Base-by-base conservation (phyloP, 768 basidiomycete species). In the Piloderma croceum region DNA sequence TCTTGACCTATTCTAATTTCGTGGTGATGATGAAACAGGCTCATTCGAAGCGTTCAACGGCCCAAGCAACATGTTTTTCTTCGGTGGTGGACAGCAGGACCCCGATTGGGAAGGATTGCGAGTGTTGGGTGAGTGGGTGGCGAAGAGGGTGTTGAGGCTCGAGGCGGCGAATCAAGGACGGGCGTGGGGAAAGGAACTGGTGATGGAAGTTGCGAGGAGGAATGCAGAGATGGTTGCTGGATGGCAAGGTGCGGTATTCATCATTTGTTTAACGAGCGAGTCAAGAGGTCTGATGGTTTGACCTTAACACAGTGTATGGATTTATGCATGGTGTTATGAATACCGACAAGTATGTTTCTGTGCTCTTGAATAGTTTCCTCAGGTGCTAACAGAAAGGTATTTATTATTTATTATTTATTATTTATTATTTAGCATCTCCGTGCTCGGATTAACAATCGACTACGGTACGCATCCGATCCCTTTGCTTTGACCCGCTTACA, bases 321-420 rank as follows among this genome's bases (percentile, higher is more conserved):
- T 92, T 88, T 58, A 90, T 91, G 90, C 89, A 92, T 54, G 91
- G 90, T 0, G 94, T 99, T 25, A 90, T 99, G 51, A 98, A 98
- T 56, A 94, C 93, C 2, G 94, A 97, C 67, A 96, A 94, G 86
- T 85, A 49, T 43, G 74, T 54, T n/a, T 3, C 19, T 20, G 41
- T 22, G 29, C 22, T 18, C 11, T 34, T 20, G 7, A n/a, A n/a
- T n/a, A n/a, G n/a, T n/a, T n/a, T n/a, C n/a, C n/a, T n/a, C n/a
- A n/a, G n/a, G n/a, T n/a, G n/a, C n/a, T n/a, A n/a, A n/a, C n/a
- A n/a, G n/a, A n/a, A n/a, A n/a, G n/a, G n/a, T n/a, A n/a, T n/a
- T n/a, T n/a, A n/a, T n/a, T 7, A 9, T 33, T 13, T 11, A 22
- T 6, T 11, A 24, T 21, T 23, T 38, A 41, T 27, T 19, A 36